Evolutionary conservation across 2,329 filamentous ascomycete genomes (phyloP).

Genomic region (Aspergillus sp.): DNA sequence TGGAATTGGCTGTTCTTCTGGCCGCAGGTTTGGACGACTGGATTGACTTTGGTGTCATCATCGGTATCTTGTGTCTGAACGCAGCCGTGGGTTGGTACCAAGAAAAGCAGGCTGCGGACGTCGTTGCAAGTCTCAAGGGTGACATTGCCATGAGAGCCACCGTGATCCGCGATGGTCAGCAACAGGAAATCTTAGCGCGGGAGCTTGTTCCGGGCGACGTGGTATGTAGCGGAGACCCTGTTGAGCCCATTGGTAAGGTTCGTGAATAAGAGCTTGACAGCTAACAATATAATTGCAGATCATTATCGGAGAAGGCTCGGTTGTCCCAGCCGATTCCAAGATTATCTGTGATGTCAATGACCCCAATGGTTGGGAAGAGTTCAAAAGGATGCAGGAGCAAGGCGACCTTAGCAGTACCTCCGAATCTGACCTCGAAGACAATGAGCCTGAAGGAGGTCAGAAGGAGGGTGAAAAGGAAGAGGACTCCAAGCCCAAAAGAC

Average conservation of each 20-base stretch:
- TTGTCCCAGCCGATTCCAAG: constrained; percentile 68
- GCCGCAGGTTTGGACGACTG: constrained; percentile 73
- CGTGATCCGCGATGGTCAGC: constrained; percentile 66
- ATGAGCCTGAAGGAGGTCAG: constrained; percentile 40
- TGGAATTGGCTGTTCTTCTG: constrained; percentile 74
- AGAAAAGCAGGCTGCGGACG: constrained; percentile 77
- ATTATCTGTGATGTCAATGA: constrained; percentile 72
- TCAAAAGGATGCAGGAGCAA: constrained; percentile 63
- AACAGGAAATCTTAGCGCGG: constrained; percentile 67
- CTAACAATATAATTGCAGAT: constrained; percentile 48
- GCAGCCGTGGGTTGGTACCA: constrained; percentile 78
- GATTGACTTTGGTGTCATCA: constrained; percentile 77
- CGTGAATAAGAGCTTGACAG: background rate
- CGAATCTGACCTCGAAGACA: constrained; percentile 57
- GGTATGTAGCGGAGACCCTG: constrained; percentile 43
- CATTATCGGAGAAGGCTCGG: constrained; percentile 69
- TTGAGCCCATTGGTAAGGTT: background rate
- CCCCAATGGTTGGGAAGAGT: constrained; percentile 67
- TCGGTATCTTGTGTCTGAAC: constrained; percentile 73
- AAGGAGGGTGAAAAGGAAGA: constrained; percentile 15
- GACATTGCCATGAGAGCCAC: constrained; percentile 74
- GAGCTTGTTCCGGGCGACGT: constrained; percentile 78
- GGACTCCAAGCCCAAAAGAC: constrained; percentile 17
- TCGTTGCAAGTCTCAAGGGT: constrained; percentile 73
- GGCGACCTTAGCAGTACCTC: constrained; percentile 56